A percentile compares a stretch with the other conserved stretches of the same genome.
phyloP scores from a whole-genome alignment of 116 monocot genomes.

The Papilionanthe hybrid region DNA sequence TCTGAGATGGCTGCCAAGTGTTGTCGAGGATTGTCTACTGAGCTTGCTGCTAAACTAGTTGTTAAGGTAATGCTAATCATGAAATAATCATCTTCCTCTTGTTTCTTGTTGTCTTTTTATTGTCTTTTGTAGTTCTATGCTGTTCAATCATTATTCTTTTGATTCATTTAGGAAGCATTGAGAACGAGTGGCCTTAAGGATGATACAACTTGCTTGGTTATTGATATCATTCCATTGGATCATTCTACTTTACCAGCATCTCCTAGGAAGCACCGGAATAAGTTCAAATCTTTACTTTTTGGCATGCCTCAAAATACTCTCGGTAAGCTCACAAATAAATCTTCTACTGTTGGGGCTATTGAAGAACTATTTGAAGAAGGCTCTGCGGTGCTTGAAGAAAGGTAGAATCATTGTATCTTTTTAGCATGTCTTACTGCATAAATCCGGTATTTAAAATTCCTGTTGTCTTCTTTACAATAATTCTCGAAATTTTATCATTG shows the following conservation, averaged over 20 bases:
- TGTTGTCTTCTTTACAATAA: neutral
- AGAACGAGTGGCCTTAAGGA: conserved; percentile 92
- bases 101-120: conserved; percentile 3
- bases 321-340: conserved; percentile 28
- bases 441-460: neutral
- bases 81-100: neutral
- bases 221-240: conserved; percentile 75
- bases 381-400: conserved; percentile 63
- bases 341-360: conserved; percentile 46
- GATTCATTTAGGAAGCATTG: conserved; percentile 66
- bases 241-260: conserved; percentile 28
- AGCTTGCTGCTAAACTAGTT: conserved; percentile 83
- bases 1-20: conserved; percentile 72
- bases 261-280: conserved; percentile 62
- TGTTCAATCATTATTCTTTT: conserved; percentile 7
- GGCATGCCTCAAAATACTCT: conserved; percentile 41
- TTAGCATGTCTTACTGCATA: neutral
- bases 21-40: conserved; percentile 82
- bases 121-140: neutral
- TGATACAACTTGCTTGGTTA: conserved; percentile 95
- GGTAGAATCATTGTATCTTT: conserved; percentile 14
- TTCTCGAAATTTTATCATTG: neutral
- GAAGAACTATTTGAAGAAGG: conserved; percentile 73
- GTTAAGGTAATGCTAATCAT: conserved; percentile 66
- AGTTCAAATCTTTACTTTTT: conserved; percentile 66